Evolutionary conservation across 2,329 filamentous ascomycete species (phyloP).

Genomic region (Phoma sp.): DNA sequence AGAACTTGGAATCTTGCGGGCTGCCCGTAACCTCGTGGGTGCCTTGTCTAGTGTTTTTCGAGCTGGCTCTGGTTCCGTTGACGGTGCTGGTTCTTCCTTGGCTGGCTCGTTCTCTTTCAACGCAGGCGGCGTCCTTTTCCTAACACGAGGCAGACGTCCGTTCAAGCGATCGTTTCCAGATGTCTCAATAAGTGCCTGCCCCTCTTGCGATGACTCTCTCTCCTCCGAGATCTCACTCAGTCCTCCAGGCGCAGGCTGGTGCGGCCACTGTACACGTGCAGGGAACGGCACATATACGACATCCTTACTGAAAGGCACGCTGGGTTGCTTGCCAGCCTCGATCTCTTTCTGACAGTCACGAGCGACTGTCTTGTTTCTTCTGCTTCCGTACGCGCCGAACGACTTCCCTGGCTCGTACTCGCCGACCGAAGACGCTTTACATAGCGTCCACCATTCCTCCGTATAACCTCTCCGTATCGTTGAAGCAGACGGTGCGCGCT

Average conservation of each 20-base stretch:
- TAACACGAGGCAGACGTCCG: conserved; percentile 31
- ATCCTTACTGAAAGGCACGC: conserved; percentile 56
- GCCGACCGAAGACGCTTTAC: conserved; percentile 58
- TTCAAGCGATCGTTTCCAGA: conserved; percentile 52
- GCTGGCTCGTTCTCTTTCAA: conserved; percentile 48
- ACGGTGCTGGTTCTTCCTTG: conserved; percentile 23
- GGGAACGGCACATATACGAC: conserved; percentile 57
- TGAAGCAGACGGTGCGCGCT: conserved; percentile 51
- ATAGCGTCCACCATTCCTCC: conserved; percentile 58
- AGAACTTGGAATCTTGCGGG: conserved; percentile 46
- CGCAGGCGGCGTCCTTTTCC: conserved; percentile 32
- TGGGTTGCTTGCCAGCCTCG: conserved; percentile 54
- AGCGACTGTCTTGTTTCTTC: conserved; percentile 56
- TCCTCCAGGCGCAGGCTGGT: conserved; percentile 35
- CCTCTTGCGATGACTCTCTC: conserved; percentile 48
- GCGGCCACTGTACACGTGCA: conserved; percentile 47
- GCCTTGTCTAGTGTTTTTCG: conserved; percentile 42
- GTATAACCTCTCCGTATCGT: conserved; percentile 55
- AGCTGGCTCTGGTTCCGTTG: conserved; percentile 28
- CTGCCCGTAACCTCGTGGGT: conserved; percentile 44
- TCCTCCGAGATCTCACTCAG: conserved; percentile 50
- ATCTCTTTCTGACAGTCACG: conserved; percentile 58
- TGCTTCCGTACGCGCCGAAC: conserved; percentile 55
- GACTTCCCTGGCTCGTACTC: conserved; percentile 54
- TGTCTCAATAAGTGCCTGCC: conserved; percentile 51